Evolutionary conservation across 352 stramenopile species (phyloP).

Genomic region (Phytopythium litorale): DNA sequence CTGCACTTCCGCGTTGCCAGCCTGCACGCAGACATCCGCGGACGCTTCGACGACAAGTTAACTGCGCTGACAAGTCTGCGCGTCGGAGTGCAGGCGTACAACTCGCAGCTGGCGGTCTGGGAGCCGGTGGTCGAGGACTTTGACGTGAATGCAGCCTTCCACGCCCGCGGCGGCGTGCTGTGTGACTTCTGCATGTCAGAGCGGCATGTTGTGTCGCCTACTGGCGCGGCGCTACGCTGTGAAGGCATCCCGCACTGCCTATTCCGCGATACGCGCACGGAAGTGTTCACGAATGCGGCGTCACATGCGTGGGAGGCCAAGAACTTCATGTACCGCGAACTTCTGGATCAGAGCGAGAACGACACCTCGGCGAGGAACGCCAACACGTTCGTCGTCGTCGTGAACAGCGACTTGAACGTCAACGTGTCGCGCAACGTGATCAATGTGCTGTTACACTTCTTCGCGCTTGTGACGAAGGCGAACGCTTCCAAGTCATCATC

Average conservation of each 20-base stretch:
- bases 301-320: conserved; percentile 71
- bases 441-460: conserved; percentile 79
- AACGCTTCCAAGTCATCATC: conserved; percentile 27
- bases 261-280: conserved; percentile 58
- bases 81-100: conserved; percentile 79
- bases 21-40: conserved; percentile 66
- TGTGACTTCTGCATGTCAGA: conserved; percentile 82
- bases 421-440: conserved; percentile 81
- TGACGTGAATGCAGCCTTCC: conserved; percentile 69
- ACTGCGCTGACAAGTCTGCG: conserved; percentile 59
- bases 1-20: conserved; percentile 69
- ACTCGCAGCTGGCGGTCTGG: conserved; percentile 84
- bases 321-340: conserved; percentile 81
- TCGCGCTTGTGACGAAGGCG: conserved; percentile 69
- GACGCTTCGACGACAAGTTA: conserved; percentile 55
- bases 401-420: conserved; percentile 79
- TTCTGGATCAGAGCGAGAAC: conserved; percentile 56
- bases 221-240: conserved; percentile 48
- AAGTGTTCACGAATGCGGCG: conserved; percentile 61
- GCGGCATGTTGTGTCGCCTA: conserved; percentile 52
- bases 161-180: conserved; percentile 60
- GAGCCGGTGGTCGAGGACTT: conserved; percentile 84
- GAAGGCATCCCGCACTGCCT: conserved; percentile 72
- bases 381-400: conserved; percentile 70
- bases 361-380: conserved; percentile 41